Base-by-base conservation (phyloP, 345 rosid species). In the Sonneratia alba region DNA sequence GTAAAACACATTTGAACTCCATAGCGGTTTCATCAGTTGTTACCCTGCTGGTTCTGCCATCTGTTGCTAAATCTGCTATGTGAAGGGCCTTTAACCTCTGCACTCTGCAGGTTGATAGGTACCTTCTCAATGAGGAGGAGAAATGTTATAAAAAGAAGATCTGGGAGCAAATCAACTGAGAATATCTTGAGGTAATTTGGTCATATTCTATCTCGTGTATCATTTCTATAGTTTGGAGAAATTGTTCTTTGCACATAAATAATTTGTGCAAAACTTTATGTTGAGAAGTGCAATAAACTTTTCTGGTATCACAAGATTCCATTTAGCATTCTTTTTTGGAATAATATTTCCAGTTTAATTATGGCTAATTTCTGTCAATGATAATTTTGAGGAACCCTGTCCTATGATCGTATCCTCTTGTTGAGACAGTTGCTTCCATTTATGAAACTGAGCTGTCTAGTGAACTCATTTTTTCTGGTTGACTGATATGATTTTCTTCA, bases 81-180 rank as follows among this genome's bases (percentile, higher is more conserved):
- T 13, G 15, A 3, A 10, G 53, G 61, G 51, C 70, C n/a, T 51
- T 47, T 15, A 11, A 12, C 18, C n/a, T n/a, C 43, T 45, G 12
- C 11, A 21, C 27, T 74, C 18, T 75, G 42, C 75, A 95, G 99
- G 87, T 92, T 72, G 87, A 87, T 77, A 79, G 85, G 71, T 95
- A 92, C 75, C 90, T 95, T 76, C 80, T 81, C 79, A 90, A 87
- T 51, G 91, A 95, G 79, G 87, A 87, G 78, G 97, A 95, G 79
- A 86, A 67, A 38, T 84, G 18, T 32, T 85, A 7, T 78, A 92
- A 83, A 79, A 92, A 79, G 78, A 86, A 81, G 57, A 75, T 88
- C 78, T 95, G 97, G 97, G 96, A 92, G 82, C 84, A 80, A 82
- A 77, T 92, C 87, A 95, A 95, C 72, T 76, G 81, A 59, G 96